Evolutionary conservation across 768 basidiomycete species (phyloP).

Genomic region (Hysterangium stoloniferum): DNA sequence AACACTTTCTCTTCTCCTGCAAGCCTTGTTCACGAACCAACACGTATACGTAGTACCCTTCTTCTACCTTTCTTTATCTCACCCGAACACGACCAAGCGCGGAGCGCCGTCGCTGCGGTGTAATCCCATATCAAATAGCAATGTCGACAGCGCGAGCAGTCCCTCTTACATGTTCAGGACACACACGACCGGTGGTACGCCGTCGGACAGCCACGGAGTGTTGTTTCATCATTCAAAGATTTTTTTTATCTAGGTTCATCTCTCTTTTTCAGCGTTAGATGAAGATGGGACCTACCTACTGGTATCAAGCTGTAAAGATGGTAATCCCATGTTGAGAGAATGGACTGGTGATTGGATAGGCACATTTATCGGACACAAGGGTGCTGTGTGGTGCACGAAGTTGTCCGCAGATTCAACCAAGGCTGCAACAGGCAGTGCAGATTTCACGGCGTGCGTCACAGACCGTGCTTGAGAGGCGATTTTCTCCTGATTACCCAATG

Average conservation of each 20-base stretch:
- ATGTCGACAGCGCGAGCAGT: slow-evolving; percentile 11
- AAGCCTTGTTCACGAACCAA: no score
- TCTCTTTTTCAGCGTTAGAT: slow-evolving; percentile 84
- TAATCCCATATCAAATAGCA: slow-evolving; percentile 8
- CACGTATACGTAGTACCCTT: no score
- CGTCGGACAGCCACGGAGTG: neutral
- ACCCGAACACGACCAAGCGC: slow-evolving; percentile 8
- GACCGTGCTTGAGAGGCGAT: slow-evolving; percentile 7
- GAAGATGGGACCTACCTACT: slow-evolving; percentile 83
- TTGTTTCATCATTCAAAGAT: neutral
- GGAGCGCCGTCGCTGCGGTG: slow-evolving; percentile 5
- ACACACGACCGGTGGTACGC: slow-evolving; percentile 10
- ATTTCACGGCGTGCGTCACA: slow-evolving; percentile 85
- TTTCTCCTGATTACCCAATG: slow-evolving; percentile 13
- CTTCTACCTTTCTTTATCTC: slow-evolving; percentile 3
- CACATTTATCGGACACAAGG: slow-evolving; percentile 82
- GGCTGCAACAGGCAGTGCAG: slow-evolving; percentile 90
- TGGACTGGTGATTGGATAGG: slow-evolving; percentile 99
- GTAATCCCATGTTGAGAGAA: slow-evolving; percentile 92
- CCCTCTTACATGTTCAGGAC: slow-evolving; percentile 11
- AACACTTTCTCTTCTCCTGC: no score
- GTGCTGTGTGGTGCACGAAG: slow-evolving; percentile 96
- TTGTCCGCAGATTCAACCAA: slow-evolving; percentile 77
- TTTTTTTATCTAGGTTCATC: slow-evolving; percentile 34
- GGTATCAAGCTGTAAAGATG: slow-evolving; percentile 97